These are phyloP conservation scores for Trifolium fragiferum DNA, from an alignment of 306 rosid genomes.

Conservation along the genomic window DNA sequence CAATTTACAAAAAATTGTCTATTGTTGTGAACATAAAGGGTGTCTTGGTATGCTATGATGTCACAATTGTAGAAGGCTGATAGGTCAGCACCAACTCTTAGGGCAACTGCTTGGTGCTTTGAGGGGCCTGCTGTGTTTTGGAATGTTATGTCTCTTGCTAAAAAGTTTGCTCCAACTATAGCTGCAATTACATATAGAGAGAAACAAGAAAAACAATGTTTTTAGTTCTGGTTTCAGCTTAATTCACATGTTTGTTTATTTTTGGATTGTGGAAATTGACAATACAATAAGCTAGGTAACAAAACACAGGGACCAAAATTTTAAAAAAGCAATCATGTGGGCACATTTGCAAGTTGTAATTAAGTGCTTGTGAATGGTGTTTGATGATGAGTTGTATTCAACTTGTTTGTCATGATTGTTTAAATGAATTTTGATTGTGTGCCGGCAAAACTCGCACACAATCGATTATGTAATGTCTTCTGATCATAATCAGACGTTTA, in stretches of 20 bases:
- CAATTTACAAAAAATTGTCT: conserved; percentile 75
- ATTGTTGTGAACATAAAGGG: conserved; percentile 90
- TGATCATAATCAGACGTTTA: too few species aligned
- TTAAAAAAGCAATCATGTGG: background rate
- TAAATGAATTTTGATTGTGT: too few species aligned
- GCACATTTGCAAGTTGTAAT: background rate
- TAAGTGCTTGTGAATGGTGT: background rate
- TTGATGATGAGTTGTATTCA: background rate
- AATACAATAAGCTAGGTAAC: background rate
- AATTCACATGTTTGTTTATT: background rate
- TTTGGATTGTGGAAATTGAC: background rate
- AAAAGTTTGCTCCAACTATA: conserved; percentile 67
- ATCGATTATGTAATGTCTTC: too few species aligned
- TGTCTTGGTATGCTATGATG: conserved; percentile 83
- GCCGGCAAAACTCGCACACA: too few species aligned
- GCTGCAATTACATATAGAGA: conserved; percentile 53
- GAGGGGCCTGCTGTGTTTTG: conserved; percentile 92
- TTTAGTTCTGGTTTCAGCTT: background rate
- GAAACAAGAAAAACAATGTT: background rate
- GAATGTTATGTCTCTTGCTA: conserved; percentile 77
- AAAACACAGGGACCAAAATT: background rate
- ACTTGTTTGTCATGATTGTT: background rate
- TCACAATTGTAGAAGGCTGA: conserved; percentile 82
- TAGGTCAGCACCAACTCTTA: conserved; percentile 82
- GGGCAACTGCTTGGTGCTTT: conserved; percentile 95